These are phyloP conservation scores for Psidium guajava DNA, from an alignment of 345 rosid genomes.

Conservation along the genomic window DNA sequence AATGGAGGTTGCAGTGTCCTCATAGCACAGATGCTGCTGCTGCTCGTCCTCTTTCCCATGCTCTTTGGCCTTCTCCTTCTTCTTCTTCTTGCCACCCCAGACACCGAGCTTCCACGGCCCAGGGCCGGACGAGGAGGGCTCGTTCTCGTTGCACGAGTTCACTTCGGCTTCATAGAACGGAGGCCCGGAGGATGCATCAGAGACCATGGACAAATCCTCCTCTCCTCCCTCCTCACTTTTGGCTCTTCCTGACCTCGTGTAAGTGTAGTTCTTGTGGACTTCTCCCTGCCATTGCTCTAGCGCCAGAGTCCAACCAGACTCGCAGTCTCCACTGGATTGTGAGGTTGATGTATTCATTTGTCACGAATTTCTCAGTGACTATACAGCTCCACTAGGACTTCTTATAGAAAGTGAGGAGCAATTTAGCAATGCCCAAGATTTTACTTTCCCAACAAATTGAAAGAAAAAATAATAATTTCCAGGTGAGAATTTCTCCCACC, in stretches of 20 bases:
- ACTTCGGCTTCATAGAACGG: conserved; percentile 31
- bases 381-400: not conserved
- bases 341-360: conserved; percentile 50
- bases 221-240: conserved; percentile 6
- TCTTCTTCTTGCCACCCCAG: not conserved
- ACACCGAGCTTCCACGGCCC: not conserved
- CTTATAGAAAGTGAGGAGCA: not conserved
- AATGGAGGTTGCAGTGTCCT: conserved; percentile 79
- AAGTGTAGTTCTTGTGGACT: not conserved
- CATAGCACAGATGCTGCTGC: conserved; percentile 25
- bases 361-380: not conserved
- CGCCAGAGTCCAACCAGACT: conserved; percentile 83
- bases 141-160: conserved; percentile 23
- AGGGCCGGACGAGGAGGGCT: conserved; percentile 2
- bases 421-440: not conserved
- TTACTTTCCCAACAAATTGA: not conserved
- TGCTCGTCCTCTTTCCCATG: conserved; percentile 13
- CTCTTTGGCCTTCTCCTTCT: conserved; percentile 19
- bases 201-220: conserved; percentile 71
- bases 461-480: not conserved
- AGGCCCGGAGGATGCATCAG: conserved; percentile 88
- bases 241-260: conserved; percentile 7
- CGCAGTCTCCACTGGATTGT: conserved; percentile 50
- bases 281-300: conserved; percentile 38
- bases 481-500: not conserved